These are phyloP conservation scores for Talaromyces sp. DNA, from an alignment of 2,329 filamentous ascomycete species.

Conservation along the genomic window DNA sequence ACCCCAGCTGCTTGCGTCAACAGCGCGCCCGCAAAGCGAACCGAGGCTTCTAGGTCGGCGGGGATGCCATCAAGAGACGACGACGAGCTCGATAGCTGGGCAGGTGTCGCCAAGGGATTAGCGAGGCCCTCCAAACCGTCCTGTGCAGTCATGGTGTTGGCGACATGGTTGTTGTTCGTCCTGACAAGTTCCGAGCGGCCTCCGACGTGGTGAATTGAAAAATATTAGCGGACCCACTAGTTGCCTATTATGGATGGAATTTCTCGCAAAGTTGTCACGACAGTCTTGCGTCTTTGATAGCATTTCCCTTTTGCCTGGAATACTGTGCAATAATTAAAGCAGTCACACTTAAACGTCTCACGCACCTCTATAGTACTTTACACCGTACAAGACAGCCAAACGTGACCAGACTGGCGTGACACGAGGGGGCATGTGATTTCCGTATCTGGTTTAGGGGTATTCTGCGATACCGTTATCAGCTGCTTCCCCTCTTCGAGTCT, in stretches of 20 bases:
- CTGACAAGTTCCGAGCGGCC: background rate
- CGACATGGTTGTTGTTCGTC: background rate
- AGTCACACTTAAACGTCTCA: background rate
- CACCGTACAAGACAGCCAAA: background rate
- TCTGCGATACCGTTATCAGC: background rate
- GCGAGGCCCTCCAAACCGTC: slow-evolving; percentile 32
- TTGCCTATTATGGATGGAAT: background rate
- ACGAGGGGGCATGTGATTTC: background rate
- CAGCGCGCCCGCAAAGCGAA: slow-evolving; percentile 40
- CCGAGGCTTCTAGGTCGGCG: slow-evolving; percentile 37
- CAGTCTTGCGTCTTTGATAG: background rate
- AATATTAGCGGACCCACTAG: background rate
- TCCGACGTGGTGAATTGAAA: background rate
- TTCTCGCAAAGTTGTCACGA: background rate
- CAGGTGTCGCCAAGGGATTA: slow-evolving; percentile 41
- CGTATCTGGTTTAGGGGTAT: background rate
- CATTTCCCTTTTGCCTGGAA: background rate
- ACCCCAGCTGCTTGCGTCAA: slow-evolving; percentile 51
- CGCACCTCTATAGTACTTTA: background rate
- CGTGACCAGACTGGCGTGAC: background rate
- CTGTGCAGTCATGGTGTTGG: slow-evolving; percentile 18
- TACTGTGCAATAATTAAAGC: background rate
- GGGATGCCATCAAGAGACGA: slow-evolving; percentile 40
- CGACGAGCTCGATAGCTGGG: slow-evolving; percentile 41
- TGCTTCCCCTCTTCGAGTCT: background rate